Percentiles rank a stretch among this genome's conserved stretches.
Conservation (phyloP, 176 grass and related monocot species). For the Pontederia paniculata region DNA sequence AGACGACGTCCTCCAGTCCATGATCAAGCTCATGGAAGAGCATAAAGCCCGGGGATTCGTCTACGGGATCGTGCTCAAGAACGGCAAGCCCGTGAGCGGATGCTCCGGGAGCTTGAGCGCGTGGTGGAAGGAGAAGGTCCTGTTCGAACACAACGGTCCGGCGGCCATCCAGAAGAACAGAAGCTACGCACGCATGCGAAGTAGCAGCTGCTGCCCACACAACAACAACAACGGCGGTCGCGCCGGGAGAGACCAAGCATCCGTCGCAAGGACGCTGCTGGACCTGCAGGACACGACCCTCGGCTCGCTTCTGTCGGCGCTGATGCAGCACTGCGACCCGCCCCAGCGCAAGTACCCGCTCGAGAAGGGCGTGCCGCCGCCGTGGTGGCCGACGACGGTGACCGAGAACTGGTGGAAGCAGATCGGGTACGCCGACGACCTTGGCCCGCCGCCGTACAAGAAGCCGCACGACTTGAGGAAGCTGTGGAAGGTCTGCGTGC, state of each 20-base stretch:
- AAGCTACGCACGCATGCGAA: constrained; percentile 40
- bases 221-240: constrained; percentile 25
- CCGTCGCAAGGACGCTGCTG: constrained; percentile 45
- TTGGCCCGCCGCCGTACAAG: constrained; percentile 72
- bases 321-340: constrained; percentile 95
- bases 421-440: constrained; percentile 56
- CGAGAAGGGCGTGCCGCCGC: constrained; percentile 74
- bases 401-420: constrained; percentile 8
- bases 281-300: constrained; percentile 97
- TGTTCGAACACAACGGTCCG: constrained; percentile 78
- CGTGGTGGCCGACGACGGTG: constrained; percentile 36
- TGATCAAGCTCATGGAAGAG: constrained; percentile 94
- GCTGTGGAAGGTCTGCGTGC: constrained; percentile 90
- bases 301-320: constrained; percentile 72
- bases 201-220: constrained; percentile 28
- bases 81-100: constrained; percentile 88
- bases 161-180: constrained; percentile 79
- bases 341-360: constrained; percentile 85
- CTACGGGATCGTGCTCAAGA: constrained; percentile 85
- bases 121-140: constrained; percentile 98
- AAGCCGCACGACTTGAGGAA: constrained; percentile 99
- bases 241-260: background rate
- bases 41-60: constrained; percentile 77
- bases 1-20: constrained; percentile 90
- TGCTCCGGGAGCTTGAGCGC: constrained; percentile 69